Evolutionary conservation across 176 grass and related monocot species (phyloP).

Genomic region (Cenchrus americanus): DNA sequence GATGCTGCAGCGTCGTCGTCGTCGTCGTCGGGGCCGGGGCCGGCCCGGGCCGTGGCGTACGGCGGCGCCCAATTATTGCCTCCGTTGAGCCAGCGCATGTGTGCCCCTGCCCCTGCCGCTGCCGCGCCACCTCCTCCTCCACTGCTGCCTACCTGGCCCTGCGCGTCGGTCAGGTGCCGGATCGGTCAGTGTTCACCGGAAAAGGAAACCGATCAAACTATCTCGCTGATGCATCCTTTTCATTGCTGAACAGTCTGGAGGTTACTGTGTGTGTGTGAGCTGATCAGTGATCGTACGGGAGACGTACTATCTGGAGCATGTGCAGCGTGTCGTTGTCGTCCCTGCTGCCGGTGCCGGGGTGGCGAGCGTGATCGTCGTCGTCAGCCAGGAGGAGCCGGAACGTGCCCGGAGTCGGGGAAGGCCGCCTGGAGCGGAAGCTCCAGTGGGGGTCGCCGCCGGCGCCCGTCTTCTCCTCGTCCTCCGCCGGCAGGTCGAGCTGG

Average conservation of each 20-base stretch:
- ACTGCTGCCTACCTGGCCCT: constrained; percentile 38
- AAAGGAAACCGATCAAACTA: not conserved
- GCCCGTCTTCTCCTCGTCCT: not conserved
- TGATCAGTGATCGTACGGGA: not conserved
- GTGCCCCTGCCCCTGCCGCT: constrained; percentile 6
- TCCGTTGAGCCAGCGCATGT: constrained; percentile 37
- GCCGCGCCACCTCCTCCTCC: not conserved
- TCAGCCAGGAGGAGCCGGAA: not conserved
- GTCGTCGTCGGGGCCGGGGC: not conserved
- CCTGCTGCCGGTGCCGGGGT: not conserved
- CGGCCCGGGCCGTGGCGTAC: not conserved
- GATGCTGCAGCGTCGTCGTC: constrained; percentile 61
- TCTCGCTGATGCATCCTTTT: not conserved
- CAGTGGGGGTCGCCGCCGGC: not conserved
- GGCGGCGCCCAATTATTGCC: constrained; percentile 42
- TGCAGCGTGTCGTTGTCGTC: not conserved
- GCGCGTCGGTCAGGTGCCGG: not conserved
- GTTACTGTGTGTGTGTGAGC: not conserved
- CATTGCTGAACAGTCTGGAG: not conserved
- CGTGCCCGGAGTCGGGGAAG: not conserved
- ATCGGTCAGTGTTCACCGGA: not conserved
- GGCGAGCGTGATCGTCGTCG: not conserved
- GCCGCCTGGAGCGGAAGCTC: constrained; percentile 26
- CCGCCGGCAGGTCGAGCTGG: constrained; percentile 49
- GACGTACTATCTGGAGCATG: constrained; percentile 49